A percentile compares a stretch with the other conserved stretches of the same genome.
phyloP scores from a whole-genome alignment of 2,329 filamentous ascomycete species.

The Dothiorella sarmentorum region DNA sequence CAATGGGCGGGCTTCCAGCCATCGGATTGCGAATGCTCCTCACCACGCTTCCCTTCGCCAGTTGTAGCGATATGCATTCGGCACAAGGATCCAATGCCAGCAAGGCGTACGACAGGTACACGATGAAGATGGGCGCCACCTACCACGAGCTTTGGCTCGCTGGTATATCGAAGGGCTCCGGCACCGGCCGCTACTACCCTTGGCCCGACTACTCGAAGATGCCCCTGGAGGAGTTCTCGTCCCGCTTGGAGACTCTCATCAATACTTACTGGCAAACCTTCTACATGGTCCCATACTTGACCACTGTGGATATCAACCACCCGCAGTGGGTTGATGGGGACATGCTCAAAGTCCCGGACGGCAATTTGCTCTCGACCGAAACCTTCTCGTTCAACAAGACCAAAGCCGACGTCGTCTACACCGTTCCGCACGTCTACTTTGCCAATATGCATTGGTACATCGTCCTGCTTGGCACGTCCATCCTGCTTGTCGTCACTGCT shows the following conservation, averaged over 20 bases:
- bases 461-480: not conserved
- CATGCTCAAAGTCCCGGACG: too few species aligned
- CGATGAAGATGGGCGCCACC: not conserved
- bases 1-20: not conserved
- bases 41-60: not conserved
- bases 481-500: not conserved
- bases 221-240: not conserved
- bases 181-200: not conserved
- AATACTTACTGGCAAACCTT: constrained; percentile 1
- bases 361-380: too few species aligned
- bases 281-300: not conserved
- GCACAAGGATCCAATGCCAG: not conserved
- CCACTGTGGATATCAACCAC: too few species aligned
- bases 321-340: too few species aligned
- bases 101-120: not conserved
- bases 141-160: not conserved
- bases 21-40: not conserved
- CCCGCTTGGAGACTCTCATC: not conserved
- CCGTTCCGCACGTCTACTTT: not conserved
- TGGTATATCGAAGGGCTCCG: not conserved
- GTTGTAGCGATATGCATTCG: too few species aligned
- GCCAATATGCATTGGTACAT: not conserved
- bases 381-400: not conserved
- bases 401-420: too few species aligned
- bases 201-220: not conserved